A percentile compares a stretch with the other conserved stretches of the same genome.
phyloP scores from a whole-genome alignment of 2,329 filamentous ascomycete species.

The Triangularia setosa region DNA sequence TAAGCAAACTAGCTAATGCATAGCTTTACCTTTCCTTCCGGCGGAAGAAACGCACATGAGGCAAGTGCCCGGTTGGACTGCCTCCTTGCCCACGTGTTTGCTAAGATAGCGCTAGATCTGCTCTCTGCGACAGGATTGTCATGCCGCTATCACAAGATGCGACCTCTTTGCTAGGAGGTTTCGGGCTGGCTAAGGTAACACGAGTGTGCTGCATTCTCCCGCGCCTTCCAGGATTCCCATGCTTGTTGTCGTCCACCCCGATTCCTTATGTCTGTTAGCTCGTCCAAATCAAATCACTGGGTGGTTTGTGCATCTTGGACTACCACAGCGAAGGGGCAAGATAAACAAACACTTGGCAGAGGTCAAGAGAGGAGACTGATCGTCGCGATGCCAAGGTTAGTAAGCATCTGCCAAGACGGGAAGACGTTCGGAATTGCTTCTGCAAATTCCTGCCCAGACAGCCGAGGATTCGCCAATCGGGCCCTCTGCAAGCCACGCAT shows the following conservation, averaged over 20 bases:
- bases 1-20: background rate
- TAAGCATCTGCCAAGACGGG: slow-evolving; percentile 19
- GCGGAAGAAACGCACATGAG: background rate
- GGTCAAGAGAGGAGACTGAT: background rate
- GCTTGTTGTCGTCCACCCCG: background rate
- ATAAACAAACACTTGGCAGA: background rate
- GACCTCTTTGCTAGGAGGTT: background rate
- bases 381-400: slow-evolving; percentile 4
- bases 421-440: slow-evolving; percentile 8
- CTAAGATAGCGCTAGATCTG: background rate
- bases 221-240: background rate
- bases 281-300: background rate
- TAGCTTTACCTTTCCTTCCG: background rate
- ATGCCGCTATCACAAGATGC: background rate
- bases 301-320: background rate
- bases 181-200: background rate
- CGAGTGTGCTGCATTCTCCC: background rate
- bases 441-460: slow-evolving; percentile 1
- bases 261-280: background rate
- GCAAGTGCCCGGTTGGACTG: slow-evolving; percentile 18
- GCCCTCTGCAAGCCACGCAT: slow-evolving; percentile 3
- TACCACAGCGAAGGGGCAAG: background rate
- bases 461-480: slow-evolving; percentile 8
- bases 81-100: slow-evolving; percentile 19
- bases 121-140: slow-evolving; percentile 11